Percentiles rank a stretch among this genome's conserved stretches.
Conservation (phyloP, 2,329 filamentous ascomycete species). For the Nothomitra cinnamomea region DNA sequence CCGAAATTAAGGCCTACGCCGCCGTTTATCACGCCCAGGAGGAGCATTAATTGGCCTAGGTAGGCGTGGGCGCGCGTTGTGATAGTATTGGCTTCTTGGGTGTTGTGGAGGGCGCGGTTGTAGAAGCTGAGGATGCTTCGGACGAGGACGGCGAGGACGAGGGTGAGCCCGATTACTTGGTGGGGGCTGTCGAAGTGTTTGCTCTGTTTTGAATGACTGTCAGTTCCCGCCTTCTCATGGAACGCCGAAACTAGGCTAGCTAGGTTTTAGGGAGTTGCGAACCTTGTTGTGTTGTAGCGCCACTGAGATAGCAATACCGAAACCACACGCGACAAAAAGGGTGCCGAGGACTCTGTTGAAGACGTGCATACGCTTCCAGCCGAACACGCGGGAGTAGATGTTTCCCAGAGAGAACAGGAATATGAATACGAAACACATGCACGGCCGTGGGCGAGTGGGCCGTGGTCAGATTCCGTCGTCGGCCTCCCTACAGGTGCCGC, state of each 20-base stretch:
- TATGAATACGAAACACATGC: constrained; percentile 21
- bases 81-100: constrained; percentile 7
- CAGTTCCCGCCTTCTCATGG: no score
- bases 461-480: constrained; percentile 17
- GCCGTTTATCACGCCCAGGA: not conserved
- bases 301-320: constrained; percentile 25
- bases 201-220: constrained; percentile 12
- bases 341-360: constrained; percentile 22
- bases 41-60: constrained; percentile 14
- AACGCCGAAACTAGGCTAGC: no score
- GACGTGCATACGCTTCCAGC: constrained; percentile 25
- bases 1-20: not conserved
- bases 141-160: constrained; percentile 18
- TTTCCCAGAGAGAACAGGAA: constrained; percentile 21
- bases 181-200: constrained; percentile 25
- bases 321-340: constrained; percentile 21
- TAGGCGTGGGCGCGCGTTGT: constrained; percentile 17
- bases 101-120: constrained; percentile 17
- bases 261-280: constrained; percentile 5
- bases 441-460: constrained; percentile 19
- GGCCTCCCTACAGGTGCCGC: constrained; percentile 5
- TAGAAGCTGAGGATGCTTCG: constrained; percentile 23
- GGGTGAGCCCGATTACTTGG: constrained; percentile 29
- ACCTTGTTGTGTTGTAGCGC: constrained; percentile 24
- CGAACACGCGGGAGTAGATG: constrained; percentile 22